These are phyloP conservation scores for Fusarium tupiense DNA, from an alignment of 2,329 filamentous ascomycete species.

Conservation along the genomic window DNA sequence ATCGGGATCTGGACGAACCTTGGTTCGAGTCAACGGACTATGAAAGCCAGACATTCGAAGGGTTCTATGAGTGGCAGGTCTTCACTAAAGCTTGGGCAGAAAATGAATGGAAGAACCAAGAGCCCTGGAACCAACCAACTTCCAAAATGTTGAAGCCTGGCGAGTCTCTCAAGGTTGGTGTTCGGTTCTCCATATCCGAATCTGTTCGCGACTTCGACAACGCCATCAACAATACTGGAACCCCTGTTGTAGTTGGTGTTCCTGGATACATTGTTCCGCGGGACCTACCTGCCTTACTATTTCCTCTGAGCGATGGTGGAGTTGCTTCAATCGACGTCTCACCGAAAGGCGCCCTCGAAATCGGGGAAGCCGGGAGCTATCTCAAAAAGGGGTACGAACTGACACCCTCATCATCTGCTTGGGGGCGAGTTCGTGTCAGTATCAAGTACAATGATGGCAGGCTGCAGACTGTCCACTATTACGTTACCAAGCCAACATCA, in stretches of 20 bases:
- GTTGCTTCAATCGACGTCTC: slow-evolving; percentile 53
- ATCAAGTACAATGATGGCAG: slow-evolving; percentile 59
- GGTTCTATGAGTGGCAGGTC: slow-evolving; percentile 69
- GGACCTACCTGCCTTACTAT: slow-evolving; percentile 57
- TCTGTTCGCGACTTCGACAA: slow-evolving; percentile 60
- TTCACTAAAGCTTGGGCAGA: slow-evolving; percentile 64
- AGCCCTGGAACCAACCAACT: slow-evolving; percentile 66
- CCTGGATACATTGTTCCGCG: slow-evolving; percentile 64
- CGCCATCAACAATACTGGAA: slow-evolving; percentile 53
- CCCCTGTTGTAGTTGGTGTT: slow-evolving; percentile 61
- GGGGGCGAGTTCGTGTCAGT: slow-evolving; percentile 60
- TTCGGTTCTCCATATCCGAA: slow-evolving; percentile 60
- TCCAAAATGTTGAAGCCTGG: slow-evolving; percentile 57
- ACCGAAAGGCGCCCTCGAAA: slow-evolving; percentile 51
- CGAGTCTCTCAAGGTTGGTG: slow-evolving; percentile 57
- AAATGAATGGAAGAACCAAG: slow-evolving; percentile 60
- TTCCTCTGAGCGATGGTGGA: slow-evolving; percentile 52
- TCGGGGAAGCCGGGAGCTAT: slow-evolving; percentile 2
- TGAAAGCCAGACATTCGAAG: slow-evolving; percentile 66
- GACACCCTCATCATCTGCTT: slow-evolving; percentile 54
- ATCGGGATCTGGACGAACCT: slow-evolving; percentile 61
- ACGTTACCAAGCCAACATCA: slow-evolving; percentile 58
- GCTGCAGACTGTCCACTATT: slow-evolving; percentile 66
- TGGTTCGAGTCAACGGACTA: slow-evolving; percentile 54
- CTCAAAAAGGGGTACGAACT: slow-evolving; percentile 50